Evolutionary conservation across 495 filamentous ascomycete genomes (phyloP).

Genomic region (Penicillium paradoxum): DNA sequence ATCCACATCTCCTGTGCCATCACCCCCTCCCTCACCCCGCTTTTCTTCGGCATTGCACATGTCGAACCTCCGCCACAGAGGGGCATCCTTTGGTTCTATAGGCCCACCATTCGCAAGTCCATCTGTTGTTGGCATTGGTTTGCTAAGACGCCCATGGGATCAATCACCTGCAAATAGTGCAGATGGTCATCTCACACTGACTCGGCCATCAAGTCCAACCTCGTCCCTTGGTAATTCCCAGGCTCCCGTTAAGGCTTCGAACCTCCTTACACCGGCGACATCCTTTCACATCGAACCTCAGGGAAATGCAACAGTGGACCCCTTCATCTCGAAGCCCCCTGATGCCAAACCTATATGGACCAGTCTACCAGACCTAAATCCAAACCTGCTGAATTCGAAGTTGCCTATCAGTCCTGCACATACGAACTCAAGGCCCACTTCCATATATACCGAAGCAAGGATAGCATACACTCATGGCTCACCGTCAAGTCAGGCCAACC

Average conservation of each 20-base stretch:
- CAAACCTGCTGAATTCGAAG: background rate
- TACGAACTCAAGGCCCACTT: background rate
- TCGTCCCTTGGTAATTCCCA: too few species aligned
- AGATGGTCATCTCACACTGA: background rate
- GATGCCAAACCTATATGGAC: background rate
- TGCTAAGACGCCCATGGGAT: background rate
- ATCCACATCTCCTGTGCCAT: background rate
- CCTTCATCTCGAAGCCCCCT: background rate
- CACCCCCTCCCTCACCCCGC: background rate
- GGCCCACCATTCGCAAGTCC: background rate
- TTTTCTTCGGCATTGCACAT: background rate
- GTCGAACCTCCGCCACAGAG: background rate
- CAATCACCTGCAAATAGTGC: background rate
- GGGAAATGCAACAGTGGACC: too few species aligned
- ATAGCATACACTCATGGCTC: background rate
- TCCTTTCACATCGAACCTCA: background rate
- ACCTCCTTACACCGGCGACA: background rate
- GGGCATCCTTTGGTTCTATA: background rate
- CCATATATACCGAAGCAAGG: background rate
- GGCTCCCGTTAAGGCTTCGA: background rate
- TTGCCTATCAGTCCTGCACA: constrained; percentile 6
- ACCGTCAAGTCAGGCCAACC: background rate
- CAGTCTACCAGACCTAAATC: background rate
- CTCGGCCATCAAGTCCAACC: background rate
- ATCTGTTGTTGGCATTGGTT: constrained; percentile 1